Evolutionary conservation across 148 eudicot species (phyloP), one percentile per base, ranked within the genome.

Genomic region (Dianthus caryophyllus): DNA sequence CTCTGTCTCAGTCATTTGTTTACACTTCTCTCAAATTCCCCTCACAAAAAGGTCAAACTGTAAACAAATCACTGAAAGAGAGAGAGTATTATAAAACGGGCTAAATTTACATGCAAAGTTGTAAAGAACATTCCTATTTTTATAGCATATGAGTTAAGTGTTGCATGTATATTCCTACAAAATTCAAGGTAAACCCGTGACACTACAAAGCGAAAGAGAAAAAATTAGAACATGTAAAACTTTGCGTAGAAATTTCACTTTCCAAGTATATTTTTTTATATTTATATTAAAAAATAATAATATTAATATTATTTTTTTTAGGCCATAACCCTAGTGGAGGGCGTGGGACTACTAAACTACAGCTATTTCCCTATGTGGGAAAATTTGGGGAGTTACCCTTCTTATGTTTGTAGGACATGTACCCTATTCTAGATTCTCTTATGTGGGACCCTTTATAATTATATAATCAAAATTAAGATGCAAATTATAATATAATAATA

Each of bases 151-250:
- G 44, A 73, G 27, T 50, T 36, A 14, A 33, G 3, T 2, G 38
- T 2, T 33, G 38, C 46, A 33, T 65, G 20, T n/a, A 54, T 29
- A 49, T 31, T 60, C 29, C 43, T 67, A 52, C 68, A 29, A 56
- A 53, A 64, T 72, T 64, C 79, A 72, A 79, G 70, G 83, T 61
- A 65, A 73, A 66, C 83, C 79, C 83, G 83, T 79, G 83, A 79
- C 79, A 68, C 71, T 61, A 75, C 65, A 65, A 71, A 71, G 69
- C 47, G 44, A 77, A 61, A 67, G 67, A 75, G 76, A 75, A 64
- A 78, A n/a, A 64, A 56, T 69, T 63, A 64, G 64, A 75, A 75
- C 69, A 49, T 74, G 77, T 74, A 29, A 59, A 56, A 31, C 72
- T 73, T 74, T 67, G 66, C 68, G 33, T 76, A 31, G 51, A 64